phyloP scores from a whole-genome alignment of 441 rosid species.

The Mallotus japonicus region DNA sequence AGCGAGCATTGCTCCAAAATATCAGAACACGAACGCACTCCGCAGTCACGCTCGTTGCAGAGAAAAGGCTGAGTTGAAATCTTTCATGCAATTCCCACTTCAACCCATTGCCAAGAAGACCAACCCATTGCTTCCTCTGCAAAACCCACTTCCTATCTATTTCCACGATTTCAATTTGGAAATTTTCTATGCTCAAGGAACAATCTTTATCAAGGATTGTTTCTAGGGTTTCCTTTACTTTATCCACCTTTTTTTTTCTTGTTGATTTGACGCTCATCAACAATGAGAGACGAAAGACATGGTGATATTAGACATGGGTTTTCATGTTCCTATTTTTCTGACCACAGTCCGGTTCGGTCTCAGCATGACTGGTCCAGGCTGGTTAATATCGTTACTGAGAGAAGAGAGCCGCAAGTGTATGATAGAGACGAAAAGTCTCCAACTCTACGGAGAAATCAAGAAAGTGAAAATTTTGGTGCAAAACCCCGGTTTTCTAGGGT shows the following conservation, averaged over 20 bases:
- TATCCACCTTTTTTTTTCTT: too few species aligned
- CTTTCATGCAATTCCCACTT: too few species aligned
- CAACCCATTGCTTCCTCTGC: too few species aligned
- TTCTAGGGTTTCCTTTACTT: neutral
- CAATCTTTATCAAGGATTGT: too few species aligned
- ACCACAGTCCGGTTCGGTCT: neutral
- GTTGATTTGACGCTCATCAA: neutral
- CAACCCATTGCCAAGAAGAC: too few species aligned
- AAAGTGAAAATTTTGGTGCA: conserved; percentile 9
- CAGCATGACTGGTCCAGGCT: conserved; percentile 12
- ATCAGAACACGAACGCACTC: too few species aligned
- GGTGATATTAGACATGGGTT: conserved; percentile 2
- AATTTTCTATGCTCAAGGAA: too few species aligned
- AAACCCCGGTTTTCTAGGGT: neutral
- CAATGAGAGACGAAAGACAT: conserved; percentile 8
- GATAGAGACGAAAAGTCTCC: conserved; percentile 8
- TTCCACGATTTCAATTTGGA: too few species aligned
- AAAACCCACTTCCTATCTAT: too few species aligned
- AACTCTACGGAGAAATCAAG: conserved; percentile 7
- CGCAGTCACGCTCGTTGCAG: too few species aligned
- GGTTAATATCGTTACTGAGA: neutral
- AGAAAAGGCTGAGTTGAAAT: too few species aligned
- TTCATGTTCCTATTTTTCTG: neutral
- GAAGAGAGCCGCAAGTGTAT: neutral
- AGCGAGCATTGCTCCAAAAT: too few species aligned